Evolutionary conservation across 371 early-diverging fungal species (phyloP).

Genomic region (Parasitella parasitica): DNA sequence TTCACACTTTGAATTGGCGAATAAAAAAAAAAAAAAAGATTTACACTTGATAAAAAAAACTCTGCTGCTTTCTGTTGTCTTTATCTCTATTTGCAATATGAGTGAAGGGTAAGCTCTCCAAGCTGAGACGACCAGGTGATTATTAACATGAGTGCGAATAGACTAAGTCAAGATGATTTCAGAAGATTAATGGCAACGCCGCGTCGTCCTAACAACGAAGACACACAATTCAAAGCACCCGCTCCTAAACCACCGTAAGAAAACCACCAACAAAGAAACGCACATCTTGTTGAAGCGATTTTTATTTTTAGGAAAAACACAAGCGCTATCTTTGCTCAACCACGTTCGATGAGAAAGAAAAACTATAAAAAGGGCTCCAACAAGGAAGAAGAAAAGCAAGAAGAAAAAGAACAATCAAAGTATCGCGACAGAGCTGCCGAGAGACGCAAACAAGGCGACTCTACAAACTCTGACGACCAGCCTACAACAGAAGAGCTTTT

Average conservation of each 20-base stretch:
- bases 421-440: constrained; percentile 93
- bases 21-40: not conserved
- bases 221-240: constrained; percentile 36
- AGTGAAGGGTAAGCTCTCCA: not conserved
- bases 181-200: constrained; percentile 78
- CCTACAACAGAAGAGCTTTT: constrained; percentile 31
- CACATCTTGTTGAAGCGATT: no score
- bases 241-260: constrained; percentile 49
- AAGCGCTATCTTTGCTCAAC: constrained; percentile 50
- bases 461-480: constrained; percentile 23
- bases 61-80: not conserved
- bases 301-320: constrained; percentile 32
- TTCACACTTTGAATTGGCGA: not conserved
- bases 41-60: not conserved
- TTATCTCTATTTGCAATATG: not conserved
- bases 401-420: constrained; percentile 5
- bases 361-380: constrained; percentile 23
- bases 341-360: constrained; percentile 43
- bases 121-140: no score
- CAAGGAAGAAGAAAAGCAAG: constrained; percentile 2
- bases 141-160: constrained; percentile 5
- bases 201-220: constrained; percentile 39
- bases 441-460: constrained; percentile 66
- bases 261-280: no score
- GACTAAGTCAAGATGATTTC: constrained; percentile 80